Conservation (phyloP, 129 eudicot species). For the Cynara cardunculus region DNA sequence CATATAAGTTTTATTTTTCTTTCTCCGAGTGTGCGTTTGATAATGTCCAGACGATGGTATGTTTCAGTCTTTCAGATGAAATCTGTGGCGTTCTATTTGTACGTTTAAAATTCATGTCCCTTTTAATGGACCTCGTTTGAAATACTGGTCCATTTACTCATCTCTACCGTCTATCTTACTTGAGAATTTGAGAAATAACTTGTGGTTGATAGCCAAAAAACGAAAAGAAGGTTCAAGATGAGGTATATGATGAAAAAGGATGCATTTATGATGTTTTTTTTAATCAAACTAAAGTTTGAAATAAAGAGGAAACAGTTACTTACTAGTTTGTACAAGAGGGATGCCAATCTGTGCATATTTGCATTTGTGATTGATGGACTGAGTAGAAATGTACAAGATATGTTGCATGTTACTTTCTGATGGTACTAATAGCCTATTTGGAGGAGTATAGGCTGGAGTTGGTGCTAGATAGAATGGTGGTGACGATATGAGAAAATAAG, state of each 20-base stretch:
- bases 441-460: background rate
- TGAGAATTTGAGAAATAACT: conserved; percentile 13
- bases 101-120: background rate
- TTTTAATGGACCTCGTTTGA: conserved; percentile 5
- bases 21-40: background rate
- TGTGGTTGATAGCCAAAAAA: background rate
- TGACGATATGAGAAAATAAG: background rate
- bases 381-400: background rate
- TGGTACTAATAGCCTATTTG: background rate
- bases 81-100: background rate
- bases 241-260: background rate
- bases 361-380: background rate
- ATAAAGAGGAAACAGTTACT: conserved; percentile 1
- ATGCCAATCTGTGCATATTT: background rate
- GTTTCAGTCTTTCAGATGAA: background rate
- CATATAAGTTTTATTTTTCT: background rate
- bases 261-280: background rate
- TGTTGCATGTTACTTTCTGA: background rate
- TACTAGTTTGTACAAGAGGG: conserved; percentile 6
- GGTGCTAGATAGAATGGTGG: background rate
- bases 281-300: background rate
- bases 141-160: background rate
- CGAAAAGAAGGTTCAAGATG: background rate
- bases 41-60: background rate
- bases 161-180: background rate